Conservation (phyloP, 2,329 filamentous ascomycete species). For the Hypoxylon sp. region DNA sequence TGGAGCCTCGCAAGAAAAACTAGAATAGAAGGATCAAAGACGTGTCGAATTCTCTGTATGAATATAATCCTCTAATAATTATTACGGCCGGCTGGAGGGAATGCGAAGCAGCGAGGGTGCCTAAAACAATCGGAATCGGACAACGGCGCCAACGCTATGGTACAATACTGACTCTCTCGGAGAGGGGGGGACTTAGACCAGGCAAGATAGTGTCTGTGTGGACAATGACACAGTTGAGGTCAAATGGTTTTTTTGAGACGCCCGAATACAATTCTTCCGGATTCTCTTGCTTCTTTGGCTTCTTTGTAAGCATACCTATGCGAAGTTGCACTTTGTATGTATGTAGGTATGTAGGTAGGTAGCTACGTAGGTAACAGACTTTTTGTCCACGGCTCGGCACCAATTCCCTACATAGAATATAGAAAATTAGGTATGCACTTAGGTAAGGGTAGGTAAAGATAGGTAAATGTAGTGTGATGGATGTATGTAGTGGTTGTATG, state of each 20-base stretch:
- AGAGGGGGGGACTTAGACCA: background rate
- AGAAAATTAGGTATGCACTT: background rate
- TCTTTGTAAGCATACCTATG: conserved; percentile 25
- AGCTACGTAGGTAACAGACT: conserved; percentile 65
- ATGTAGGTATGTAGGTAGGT: conserved; percentile 7
- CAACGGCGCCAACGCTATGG: conserved; percentile 6
- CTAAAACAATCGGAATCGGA: conserved; percentile 20
- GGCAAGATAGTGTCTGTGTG: background rate
- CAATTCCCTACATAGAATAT: background rate
- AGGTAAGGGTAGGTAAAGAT: background rate
- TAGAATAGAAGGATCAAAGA: background rate
- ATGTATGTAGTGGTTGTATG: too few relatives aligned
- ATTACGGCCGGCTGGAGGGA: conserved; percentile 13
- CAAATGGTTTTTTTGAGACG: background rate
- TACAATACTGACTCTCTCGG: conserved; percentile 3
- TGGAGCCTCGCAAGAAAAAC: background rate
- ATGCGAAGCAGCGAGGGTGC: conserved; percentile 33
- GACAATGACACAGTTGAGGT: background rate
- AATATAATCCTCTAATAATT: conserved; percentile 1
- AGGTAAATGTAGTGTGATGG: too few relatives aligned
- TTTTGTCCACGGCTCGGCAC: conserved; percentile 56
- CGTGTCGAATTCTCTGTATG: conserved; percentile 13
- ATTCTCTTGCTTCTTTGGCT: conserved; percentile 4
- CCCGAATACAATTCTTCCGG: conserved; percentile 9
- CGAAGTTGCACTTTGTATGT: background rate